Evolutionary conservation across 1,284 basidiomycete species (phyloP), one percentile per base, ranked within the genome.

Genomic region (Abortiporus biennis): DNA sequence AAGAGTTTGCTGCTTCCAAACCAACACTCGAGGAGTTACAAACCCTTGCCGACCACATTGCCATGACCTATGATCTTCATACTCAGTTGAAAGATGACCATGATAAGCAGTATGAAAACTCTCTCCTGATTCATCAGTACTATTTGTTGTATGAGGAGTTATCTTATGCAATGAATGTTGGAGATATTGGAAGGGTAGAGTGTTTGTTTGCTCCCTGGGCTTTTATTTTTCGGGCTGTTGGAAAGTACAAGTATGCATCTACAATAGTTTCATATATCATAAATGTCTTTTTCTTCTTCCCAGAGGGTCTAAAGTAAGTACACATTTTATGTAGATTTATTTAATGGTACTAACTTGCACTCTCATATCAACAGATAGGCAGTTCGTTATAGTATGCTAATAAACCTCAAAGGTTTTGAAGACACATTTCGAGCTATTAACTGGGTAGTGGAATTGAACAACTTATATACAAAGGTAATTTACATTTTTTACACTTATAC

Each of bases 121-220:
- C 47, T 0, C 22, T 59, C 0, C 41, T 66, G 0, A 36, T 39
- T 3, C 43, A 63, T 0, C 46, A 61, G 20, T 53, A 65, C 23
- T 55, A 59, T 19, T 44, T 63, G 1, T 41, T 61, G 1, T 63
- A 64, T 34, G 47, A 54, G 17, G 57, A 62, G 36, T 40, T 59
- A 1, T 40, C 50, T 8, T 48, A 55, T 45, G 59, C 59, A 1
- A 51, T 59, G 47, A 59, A 60, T 30, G 6, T 22, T 4, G 61
- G 64, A 2, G 61, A 64, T 40, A 58, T 66, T 40, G 61, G 60
- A 1, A 49, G 58, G 1, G 48, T 64, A 8, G 59, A 63, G 40
- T 27, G 44, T 8, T 44, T 48, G n/a, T 45, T 61, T 41, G 4
- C 33, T 5, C 44, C 43, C 11, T 63, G 59, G 59, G 51, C 57